Evolutionary conservation across 2,329 filamentous ascomycete species (phyloP).

Genomic region (Exophiala oligosperma): DNA sequence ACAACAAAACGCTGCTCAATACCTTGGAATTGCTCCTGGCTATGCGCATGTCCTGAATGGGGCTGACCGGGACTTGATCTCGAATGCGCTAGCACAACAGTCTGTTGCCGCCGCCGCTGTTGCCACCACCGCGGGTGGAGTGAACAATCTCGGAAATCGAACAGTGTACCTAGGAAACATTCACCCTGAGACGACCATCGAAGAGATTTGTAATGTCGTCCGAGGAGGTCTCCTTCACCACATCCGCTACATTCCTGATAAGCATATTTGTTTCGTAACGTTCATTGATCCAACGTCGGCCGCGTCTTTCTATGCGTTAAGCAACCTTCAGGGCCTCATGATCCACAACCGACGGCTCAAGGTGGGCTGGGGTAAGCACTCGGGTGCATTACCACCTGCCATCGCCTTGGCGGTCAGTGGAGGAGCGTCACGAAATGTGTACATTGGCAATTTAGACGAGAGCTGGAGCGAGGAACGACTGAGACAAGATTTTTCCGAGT

Average conservation of each 20-base stretch:
- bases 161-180: conserved; percentile 99
- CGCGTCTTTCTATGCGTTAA: conserved; percentile 95
- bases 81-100: conserved; percentile 92
- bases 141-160: conserved; percentile 95
- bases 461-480: conserved; percentile 95
- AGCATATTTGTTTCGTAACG: conserved; percentile 99
- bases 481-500: conserved; percentile 95
- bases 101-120: conserved; percentile 96
- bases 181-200: conserved; percentile 96
- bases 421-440: conserved; percentile 96
- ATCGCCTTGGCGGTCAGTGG: conserved; percentile 95
- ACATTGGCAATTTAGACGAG: conserved; percentile 96
- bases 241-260: conserved; percentile 98
- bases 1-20: conserved; percentile 98
- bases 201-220: conserved; percentile 99
- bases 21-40: conserved; percentile 92
- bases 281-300: conserved; percentile 98
- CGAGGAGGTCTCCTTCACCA: conserved; percentile 93
- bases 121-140: conserved; percentile 91
- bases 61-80: conserved; percentile 94
- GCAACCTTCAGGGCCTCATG: conserved; percentile 97
- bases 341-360: conserved; percentile 97
- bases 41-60: conserved; percentile 96
- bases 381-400: conserved; percentile 88
- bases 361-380: conserved; percentile 99